These are phyloP conservation scores for Termitomyces sp. DNA, from an alignment of 768 basidiomycete genomes.

Conservation along the genomic window DNA sequence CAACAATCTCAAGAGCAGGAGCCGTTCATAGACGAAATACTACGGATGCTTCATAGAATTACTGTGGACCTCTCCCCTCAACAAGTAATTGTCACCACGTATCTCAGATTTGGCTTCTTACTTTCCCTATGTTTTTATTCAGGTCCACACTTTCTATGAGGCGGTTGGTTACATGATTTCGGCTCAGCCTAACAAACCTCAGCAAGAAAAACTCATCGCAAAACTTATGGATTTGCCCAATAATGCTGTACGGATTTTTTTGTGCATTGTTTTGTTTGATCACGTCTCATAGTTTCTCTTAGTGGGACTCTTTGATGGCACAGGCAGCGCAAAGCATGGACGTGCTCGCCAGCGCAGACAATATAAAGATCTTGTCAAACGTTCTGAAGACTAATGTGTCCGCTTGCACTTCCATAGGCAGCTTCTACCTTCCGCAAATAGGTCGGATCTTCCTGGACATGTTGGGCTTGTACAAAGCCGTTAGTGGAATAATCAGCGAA, in stretches of 20 bases:
- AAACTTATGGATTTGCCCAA: slow-evolving; percentile 98
- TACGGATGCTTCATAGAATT: slow-evolving; percentile 86
- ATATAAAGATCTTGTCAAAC: slow-evolving; percentile 95
- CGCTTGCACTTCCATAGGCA: slow-evolving; percentile 94
- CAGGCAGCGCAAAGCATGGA: slow-evolving; percentile 92
- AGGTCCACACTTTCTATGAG: slow-evolving; percentile 98
- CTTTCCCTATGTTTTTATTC: slow-evolving; percentile 15
- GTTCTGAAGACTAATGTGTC: slow-evolving; percentile 98
- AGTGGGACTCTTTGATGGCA: slow-evolving; percentile 98
- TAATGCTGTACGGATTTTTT: slow-evolving; percentile 64
- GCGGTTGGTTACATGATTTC: slow-evolving; percentile 99
- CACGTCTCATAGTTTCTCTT: background rate
- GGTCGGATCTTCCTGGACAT: slow-evolving; percentile 96
- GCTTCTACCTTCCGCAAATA: slow-evolving; percentile 96
- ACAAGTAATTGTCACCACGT: slow-evolving; percentile 42
- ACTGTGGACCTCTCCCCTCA: slow-evolving; percentile 92
- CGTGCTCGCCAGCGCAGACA: slow-evolving; percentile 84
- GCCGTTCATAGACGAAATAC: slow-evolving; percentile 96
- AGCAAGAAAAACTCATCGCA: slow-evolving; percentile 90
- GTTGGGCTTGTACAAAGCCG: slow-evolving; percentile 96
- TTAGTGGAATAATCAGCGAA: slow-evolving; percentile 93
- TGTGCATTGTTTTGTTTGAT: background rate
- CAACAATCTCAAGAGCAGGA: slow-evolving; percentile 96
- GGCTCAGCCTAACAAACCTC: slow-evolving; percentile 95
- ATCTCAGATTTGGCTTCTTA: background rate